phyloP scores from a whole-genome alignment of 805 yeast species.

The Komagataella pseudopastoris region DNA sequence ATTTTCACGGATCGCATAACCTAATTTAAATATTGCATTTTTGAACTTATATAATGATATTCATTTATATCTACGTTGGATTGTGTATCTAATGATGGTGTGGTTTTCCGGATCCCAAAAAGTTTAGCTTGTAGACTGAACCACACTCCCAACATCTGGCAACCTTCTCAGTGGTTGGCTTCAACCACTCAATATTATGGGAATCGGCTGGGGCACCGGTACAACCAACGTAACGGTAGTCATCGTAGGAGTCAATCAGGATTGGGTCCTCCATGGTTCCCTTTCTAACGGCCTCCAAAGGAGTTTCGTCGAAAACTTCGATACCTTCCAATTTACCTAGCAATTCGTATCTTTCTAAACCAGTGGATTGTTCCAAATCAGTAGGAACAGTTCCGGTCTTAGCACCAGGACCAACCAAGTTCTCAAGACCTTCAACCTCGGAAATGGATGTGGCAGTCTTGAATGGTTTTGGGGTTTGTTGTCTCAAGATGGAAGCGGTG shows the following conservation, averaged over 20 bases:
- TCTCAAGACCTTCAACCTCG: conserved; percentile 67
- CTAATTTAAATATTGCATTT: background rate
- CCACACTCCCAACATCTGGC: conserved; percentile 99
- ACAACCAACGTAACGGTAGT: conserved; percentile 93
- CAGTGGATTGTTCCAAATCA: conserved; percentile 93
- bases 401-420: conserved; percentile 89
- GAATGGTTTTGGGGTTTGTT: conserved; percentile 21
- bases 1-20: background rate
- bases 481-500: conserved; percentile 13
- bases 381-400: conserved; percentile 74
- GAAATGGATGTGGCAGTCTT: conserved; percentile 56
- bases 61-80: background rate
- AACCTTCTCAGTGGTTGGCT: conserved; percentile 68
- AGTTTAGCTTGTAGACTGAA: conserved; percentile 79
- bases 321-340: conserved; percentile 93
- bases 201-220: conserved; percentile 92
- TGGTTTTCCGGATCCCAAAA: conserved; percentile 67
- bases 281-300: conserved; percentile 74
- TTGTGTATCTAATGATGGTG: conserved; percentile 22
- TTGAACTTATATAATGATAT: background rate
- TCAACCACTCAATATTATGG: conserved; percentile 86
- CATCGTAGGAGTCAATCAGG: conserved; percentile 80
- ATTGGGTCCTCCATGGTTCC: conserved; percentile 90
- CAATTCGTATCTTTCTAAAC: conserved; percentile 92
- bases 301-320: conserved; percentile 82